Percentiles rank a stretch among this genome's conserved stretches.
phyloP scores from a whole-genome alignment of 2,329 filamentous ascomycete species.

The Ophiostoma sp. region DNA sequence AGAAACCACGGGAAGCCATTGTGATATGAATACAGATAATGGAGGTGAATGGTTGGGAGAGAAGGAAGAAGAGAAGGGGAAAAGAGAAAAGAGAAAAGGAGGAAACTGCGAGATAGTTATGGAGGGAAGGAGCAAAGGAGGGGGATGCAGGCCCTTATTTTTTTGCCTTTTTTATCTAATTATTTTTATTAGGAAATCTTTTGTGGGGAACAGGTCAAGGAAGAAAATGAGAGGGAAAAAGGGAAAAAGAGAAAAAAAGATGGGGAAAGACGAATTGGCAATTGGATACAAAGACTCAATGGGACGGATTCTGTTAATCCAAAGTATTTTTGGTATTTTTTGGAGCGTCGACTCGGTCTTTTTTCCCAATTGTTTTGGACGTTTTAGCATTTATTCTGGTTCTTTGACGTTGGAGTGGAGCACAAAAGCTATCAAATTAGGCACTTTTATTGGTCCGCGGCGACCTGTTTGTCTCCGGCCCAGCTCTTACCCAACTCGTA shows the following conservation, averaged over 20 bases:
- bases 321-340: background rate
- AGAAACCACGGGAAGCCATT: slow-evolving; percentile 76
- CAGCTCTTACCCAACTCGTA: background rate
- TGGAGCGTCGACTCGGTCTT: background rate
- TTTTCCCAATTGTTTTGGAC: slow-evolving; percentile 1
- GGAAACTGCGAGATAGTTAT: slow-evolving; percentile 11
- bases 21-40: slow-evolving; percentile 31
- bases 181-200: background rate
- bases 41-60: slow-evolving; percentile 3
- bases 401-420: slow-evolving; percentile 6
- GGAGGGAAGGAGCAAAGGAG: slow-evolving; percentile 14
- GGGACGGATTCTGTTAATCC: background rate
- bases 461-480: slow-evolving; percentile 26
- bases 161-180: slow-evolving; percentile 2
- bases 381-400: background rate
- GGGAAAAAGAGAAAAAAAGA: slow-evolving; percentile 1
- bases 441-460: slow-evolving; percentile 25
- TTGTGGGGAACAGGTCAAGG: slow-evolving; percentile 19
- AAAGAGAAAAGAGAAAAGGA: slow-evolving; percentile 5
- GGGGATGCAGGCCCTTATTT: slow-evolving; percentile 16
- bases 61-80: slow-evolving; percentile 10
- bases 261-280: background rate
- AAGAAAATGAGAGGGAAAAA: background rate
- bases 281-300: slow-evolving; percentile 17
- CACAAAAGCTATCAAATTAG: slow-evolving; percentile 19